These are phyloP conservation scores for Pseudophaeomoniella oleicola DNA, from an alignment of 2,329 filamentous ascomycete species.

Conservation along the genomic window DNA sequence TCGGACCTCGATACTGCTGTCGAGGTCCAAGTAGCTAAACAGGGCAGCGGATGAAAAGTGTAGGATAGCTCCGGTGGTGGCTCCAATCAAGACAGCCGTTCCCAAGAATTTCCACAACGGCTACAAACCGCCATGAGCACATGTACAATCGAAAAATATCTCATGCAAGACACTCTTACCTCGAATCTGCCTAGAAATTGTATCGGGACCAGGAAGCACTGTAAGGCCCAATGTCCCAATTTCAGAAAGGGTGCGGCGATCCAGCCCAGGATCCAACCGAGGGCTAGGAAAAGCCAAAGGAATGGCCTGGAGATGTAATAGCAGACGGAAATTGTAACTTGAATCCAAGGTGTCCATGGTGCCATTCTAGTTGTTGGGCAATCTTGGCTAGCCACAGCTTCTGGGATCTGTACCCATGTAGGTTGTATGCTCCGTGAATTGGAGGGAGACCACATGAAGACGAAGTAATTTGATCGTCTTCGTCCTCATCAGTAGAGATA, in stretches of 20 bases:
- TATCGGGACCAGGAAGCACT: constrained; percentile 32
- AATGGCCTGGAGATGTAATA: constrained; percentile 25
- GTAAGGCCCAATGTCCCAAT: constrained; percentile 26
- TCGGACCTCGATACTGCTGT: constrained; percentile 3
- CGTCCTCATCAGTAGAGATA: too few relatives aligned
- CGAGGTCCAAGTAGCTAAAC: constrained; percentile 27
- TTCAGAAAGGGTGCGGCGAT: constrained; percentile 33
- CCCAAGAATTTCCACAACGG: constrained; percentile 42
- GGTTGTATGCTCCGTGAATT: too few relatives aligned
- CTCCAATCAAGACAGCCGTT: constrained; percentile 53
- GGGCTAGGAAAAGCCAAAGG: constrained; percentile 21
- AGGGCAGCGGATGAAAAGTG: constrained; percentile 42
- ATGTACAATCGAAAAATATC: neutral
- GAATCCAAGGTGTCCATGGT: too few relatives aligned
- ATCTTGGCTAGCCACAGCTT: too few relatives aligned
- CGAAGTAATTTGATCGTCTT: too few relatives aligned
- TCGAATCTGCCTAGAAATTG: constrained; percentile 38
- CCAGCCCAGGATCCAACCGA: constrained; percentile 22
- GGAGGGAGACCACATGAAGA: too few relatives aligned
- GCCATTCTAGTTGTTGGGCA: too few relatives aligned
- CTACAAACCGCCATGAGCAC: constrained; percentile 14
- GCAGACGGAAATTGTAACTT: constrained; percentile 14
- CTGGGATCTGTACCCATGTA: too few relatives aligned
- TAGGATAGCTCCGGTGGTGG: constrained; percentile 45
- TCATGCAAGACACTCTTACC: constrained; percentile 27